These are phyloP conservation scores for Serendipita sp. DNA, from an alignment of 768 basidiomycete species.

Conservation along the genomic window DNA sequence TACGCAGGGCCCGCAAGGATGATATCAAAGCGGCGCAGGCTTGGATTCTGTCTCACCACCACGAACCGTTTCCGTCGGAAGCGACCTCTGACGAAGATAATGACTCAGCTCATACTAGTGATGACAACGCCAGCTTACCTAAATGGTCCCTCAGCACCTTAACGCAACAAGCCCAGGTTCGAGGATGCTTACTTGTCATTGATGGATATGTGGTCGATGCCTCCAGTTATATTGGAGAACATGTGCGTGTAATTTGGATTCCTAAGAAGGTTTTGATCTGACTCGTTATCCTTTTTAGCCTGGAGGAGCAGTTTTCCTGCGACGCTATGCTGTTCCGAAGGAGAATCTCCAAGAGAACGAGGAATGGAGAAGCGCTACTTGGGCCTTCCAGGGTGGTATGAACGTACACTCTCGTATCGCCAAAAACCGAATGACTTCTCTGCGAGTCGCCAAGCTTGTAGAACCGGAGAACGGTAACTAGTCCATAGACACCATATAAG, in stretches of 20 bases:
- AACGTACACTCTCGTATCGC: constrained; percentile 57
- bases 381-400: constrained; percentile 55
- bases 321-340: constrained; percentile 27
- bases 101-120: constrained; percentile 11
- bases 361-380: constrained; percentile 31
- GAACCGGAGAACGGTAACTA: background rate
- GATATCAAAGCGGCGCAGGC: constrained; percentile 33
- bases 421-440: constrained; percentile 28
- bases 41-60: constrained; percentile 32
- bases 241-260: constrained; percentile 32
- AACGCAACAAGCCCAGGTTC: constrained; percentile 18
- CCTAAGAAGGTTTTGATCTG: background rate
- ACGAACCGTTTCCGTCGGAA: constrained; percentile 8
- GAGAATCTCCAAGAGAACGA: background rate
- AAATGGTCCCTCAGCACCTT: constrained; percentile 28
- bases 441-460: constrained; percentile 26
- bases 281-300: constrained; percentile 28
- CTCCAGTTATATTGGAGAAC: constrained; percentile 43
- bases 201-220: constrained; percentile 47
- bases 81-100: constrained; percentile 10
- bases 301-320: constrained; percentile 40
- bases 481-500: background rate
- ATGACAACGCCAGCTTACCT: constrained; percentile 20
- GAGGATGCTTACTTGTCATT: constrained; percentile 36
- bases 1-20: constrained; percentile 32